A percentile compares a stretch with the other conserved stretches of the same genome.
These are phyloP conservation scores for Neolentinus lepideus DNA, from an alignment of 1,284 basidiomycete species.

Conservation along the genomic window DNA sequence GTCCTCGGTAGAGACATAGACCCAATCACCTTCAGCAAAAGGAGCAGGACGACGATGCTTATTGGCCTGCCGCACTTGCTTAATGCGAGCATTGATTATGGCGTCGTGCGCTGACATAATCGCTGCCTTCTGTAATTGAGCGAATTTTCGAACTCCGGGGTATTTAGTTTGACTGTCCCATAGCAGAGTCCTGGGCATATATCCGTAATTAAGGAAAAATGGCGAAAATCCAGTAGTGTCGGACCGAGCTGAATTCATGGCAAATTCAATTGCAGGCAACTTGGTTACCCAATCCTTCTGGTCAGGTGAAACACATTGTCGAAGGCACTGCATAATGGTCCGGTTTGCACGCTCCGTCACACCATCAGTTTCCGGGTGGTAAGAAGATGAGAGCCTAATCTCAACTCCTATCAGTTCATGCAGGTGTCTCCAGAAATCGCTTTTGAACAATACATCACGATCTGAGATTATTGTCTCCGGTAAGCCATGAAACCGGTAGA, in stretches of 20 bases:
- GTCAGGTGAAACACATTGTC: conserved; percentile 27
- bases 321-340: conserved; percentile 24
- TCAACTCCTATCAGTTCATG: conserved; percentile 25
- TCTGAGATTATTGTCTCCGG: conserved; percentile 31
- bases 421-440: conserved; percentile 31
- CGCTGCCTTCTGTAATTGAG: conserved; percentile 1
- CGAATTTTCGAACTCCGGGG: conserved; percentile 14
- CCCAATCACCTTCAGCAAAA: conserved; percentile 18
- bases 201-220: conserved; percentile 15
- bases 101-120: conserved; percentile 16
- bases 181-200: conserved; percentile 5
- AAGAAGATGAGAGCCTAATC: conserved; percentile 32
- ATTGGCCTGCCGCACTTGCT: conserved; percentile 14
- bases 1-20: conserved; percentile 25
- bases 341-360: conserved; percentile 14
- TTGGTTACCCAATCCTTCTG: conserved; percentile 31
- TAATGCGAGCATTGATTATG: conserved; percentile 14
- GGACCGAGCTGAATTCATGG: conserved; percentile 22
- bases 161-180: conserved; percentile 8
- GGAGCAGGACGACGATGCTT: conserved; percentile 2
- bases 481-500: conserved; percentile 33
- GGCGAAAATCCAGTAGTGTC: conserved; percentile 27
- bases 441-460: conserved; percentile 32
- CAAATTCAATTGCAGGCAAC: conserved; percentile 24
- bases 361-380: conserved; percentile 33